Percentiles rank a stretch among this genome's conserved stretches.
phyloP scores from a whole-genome alignment of 2,329 filamentous ascomycete genomes.

The Sporothrix variecibatus region DNA sequence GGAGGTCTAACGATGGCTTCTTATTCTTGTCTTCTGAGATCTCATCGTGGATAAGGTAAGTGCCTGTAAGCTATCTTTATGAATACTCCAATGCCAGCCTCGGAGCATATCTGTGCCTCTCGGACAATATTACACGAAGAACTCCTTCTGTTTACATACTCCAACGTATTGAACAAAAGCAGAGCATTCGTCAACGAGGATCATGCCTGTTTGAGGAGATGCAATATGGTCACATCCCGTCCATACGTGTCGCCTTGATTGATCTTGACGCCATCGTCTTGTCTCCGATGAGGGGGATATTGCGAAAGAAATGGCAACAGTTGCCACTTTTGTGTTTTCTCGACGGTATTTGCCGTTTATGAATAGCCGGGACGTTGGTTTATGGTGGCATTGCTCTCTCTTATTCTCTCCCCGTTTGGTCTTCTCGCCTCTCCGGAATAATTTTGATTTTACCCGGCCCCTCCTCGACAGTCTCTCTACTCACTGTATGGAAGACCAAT shows the following conservation, averaged over 20 bases:
- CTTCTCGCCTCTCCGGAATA: neutral
- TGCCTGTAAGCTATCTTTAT: no score
- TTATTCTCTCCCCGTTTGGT: neutral
- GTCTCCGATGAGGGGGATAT: neutral
- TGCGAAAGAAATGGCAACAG: neutral
- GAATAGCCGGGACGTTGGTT: neutral
- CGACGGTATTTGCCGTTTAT: neutral
- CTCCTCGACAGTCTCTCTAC: neutral
- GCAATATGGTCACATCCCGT: no score
- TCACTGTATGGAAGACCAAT: neutral
- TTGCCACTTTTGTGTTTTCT: neutral
- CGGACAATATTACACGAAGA: neutral
- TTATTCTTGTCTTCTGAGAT: no score
- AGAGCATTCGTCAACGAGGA: no score
- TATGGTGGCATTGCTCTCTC: neutral
- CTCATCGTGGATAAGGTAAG: no score
- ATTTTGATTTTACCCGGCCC: constrained; percentile 7
- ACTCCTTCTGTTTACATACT: neutral
- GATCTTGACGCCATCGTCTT: neutral
- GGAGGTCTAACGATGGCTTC: no score
- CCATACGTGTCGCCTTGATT: neutral
- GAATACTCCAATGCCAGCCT: neutral
- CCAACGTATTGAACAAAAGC: no score
- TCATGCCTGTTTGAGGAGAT: no score
- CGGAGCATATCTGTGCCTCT: neutral